These are phyloP conservation scores for Pythium rhizo-oryzae DNA, from an alignment of 352 stramenopile genomes.

Conservation along the genomic window DNA sequence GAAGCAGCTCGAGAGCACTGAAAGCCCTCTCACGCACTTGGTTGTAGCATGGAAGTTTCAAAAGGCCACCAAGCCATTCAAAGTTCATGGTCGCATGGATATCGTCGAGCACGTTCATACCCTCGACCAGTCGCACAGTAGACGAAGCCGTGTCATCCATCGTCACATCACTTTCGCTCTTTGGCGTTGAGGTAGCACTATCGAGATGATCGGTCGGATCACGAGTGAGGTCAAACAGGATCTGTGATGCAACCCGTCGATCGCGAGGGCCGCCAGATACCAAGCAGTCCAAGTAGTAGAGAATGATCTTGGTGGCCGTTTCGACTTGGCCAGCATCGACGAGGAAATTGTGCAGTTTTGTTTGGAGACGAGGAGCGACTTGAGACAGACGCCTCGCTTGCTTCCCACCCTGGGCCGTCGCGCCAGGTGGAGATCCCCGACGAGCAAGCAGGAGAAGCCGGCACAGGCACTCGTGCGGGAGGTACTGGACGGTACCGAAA, in stretches of 20 bases:
- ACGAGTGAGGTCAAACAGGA: conserved; percentile 61
- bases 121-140: conserved; percentile 12
- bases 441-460: conserved; percentile 71
- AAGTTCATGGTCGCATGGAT: conserved; percentile 53
- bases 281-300: conserved; percentile 78
- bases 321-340: conserved; percentile 36
- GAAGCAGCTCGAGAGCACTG: conserved; percentile 62
- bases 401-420: conserved; percentile 16
- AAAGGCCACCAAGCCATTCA: conserved; percentile 62
- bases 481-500: conserved; percentile 78
- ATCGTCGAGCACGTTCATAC: conserved; percentile 32
- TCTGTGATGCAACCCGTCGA: conserved; percentile 62
- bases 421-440: conserved; percentile 18
- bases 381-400: conserved; percentile 27
- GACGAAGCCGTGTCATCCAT: conserved; percentile 33
- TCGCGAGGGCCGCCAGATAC: conserved; percentile 51
- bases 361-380: conserved; percentile 59
- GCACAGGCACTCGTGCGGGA: conserved; percentile 76
- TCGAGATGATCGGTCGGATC: conserved; percentile 27
- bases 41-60: conserved; percentile 68
- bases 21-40: conserved; percentile 64
- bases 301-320: conserved; percentile 51
- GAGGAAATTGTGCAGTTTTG: conserved; percentile 63
- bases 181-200: conserved; percentile 28
- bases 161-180: conserved; percentile 31